These are phyloP conservation scores for Chrysoporthe puriensis DNA, from an alignment of 2,329 filamentous ascomycete genomes.

Conservation along the genomic window DNA sequence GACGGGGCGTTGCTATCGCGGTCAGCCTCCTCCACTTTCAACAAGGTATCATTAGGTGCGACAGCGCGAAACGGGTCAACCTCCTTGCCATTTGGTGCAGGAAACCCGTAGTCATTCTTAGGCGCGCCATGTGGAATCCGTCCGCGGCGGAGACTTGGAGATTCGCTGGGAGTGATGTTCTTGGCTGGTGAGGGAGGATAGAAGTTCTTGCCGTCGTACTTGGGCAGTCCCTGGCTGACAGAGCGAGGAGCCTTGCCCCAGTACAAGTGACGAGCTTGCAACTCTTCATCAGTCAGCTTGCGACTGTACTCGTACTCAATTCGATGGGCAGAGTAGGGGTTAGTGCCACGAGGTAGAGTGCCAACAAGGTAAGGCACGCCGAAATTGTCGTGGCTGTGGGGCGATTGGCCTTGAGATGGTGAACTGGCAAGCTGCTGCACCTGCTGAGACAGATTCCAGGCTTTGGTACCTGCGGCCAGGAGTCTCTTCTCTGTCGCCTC, in stretches of 20 bases:
- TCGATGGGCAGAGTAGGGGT: constrained; percentile 44
- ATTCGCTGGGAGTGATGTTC: constrained; percentile 29
- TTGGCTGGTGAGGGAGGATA: constrained; percentile 61
- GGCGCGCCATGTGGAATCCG: constrained; percentile 25
- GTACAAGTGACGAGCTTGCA: constrained; percentile 61
- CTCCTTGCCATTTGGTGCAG: constrained; percentile 16
- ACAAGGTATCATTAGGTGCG: constrained; percentile 2
- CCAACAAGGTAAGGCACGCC: constrained; percentile 59
- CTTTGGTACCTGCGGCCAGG: constrained; percentile 22
- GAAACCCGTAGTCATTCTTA: constrained; percentile 27
- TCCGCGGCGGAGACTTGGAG: constrained; percentile 18
- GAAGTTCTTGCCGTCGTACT: constrained; percentile 68
- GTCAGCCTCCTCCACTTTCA: not conserved
- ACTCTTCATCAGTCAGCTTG: constrained; percentile 61
- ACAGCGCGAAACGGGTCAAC: constrained; percentile 21
- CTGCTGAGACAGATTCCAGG: constrained; percentile 18
- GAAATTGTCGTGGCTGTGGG: constrained; percentile 17
- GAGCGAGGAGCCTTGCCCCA: constrained; percentile 61
- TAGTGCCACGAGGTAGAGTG: constrained; percentile 49
- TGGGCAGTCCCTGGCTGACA: constrained; percentile 58
- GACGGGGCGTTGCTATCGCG: constrained; percentile 19
- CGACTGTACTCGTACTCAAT: constrained; percentile 59
- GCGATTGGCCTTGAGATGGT: constrained; percentile 2
- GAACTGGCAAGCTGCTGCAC: constrained; percentile 8
- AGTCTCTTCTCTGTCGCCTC: constrained; percentile 26